Evolutionary conservation across 2,329 filamentous ascomycete genomes (phyloP).

Genomic region (Cladobotryum protrusum): DNA sequence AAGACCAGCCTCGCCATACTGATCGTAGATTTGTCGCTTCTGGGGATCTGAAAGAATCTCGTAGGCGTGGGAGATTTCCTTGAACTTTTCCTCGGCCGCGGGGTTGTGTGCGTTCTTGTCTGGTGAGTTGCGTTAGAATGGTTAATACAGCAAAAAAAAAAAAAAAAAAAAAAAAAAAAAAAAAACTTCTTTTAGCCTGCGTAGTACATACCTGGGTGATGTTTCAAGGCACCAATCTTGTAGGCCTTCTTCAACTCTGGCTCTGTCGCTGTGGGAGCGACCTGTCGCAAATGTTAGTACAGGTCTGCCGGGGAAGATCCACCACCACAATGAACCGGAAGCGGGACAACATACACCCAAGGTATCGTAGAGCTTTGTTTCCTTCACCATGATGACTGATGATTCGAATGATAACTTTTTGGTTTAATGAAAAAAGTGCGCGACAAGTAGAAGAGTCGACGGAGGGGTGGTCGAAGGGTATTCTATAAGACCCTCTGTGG

Average conservation of each 20-base stretch:
- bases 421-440: constrained; percentile 5
- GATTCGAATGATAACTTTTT: constrained; percentile 9
- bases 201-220: constrained; percentile 75
- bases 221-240: constrained; percentile 75
- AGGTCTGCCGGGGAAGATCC: too few relatives aligned
- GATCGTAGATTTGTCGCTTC: constrained; percentile 89
- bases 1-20: constrained; percentile 94
- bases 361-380: constrained; percentile 72
- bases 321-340: not conserved
- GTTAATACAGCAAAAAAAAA: not conserved
- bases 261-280: constrained; percentile 72
- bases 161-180: not conserved
- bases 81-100: constrained; percentile 94
- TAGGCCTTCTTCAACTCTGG: constrained; percentile 87
- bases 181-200: too few relatives aligned
- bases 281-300: constrained; percentile 42
- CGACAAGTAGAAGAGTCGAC: constrained; percentile 5
- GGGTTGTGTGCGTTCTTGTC: constrained; percentile 97
- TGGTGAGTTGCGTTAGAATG: constrained; percentile 30
- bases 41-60: constrained; percentile 88
- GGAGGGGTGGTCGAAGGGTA: not conserved
- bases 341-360: constrained; percentile 57
- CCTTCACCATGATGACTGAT: constrained; percentile 62
- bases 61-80: constrained; percentile 92
- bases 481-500: constrained; percentile 4